A percentile compares a stretch with the other conserved stretches of the same genome.
These are phyloP conservation scores for Lentinus brumalis DNA, from an alignment of 768 basidiomycete genomes.

Conservation along the genomic window DNA sequence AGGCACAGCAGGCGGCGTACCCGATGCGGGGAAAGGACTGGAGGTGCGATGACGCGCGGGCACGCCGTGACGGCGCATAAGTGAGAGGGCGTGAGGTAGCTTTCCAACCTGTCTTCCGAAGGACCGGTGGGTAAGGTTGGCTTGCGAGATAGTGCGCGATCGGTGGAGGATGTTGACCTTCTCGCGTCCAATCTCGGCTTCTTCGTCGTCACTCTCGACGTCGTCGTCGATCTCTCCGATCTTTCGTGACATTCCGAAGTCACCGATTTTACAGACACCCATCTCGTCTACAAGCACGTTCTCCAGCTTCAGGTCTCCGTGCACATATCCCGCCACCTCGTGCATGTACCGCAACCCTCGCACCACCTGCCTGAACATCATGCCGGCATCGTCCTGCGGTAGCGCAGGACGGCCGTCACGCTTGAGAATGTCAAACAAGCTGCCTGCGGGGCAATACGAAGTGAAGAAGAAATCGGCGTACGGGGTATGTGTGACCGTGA, in stretches of 20 bases:
- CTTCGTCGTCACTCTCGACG: slow-evolving; percentile 31
- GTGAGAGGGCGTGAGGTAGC: slow-evolving; percentile 35
- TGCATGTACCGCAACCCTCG: slow-evolving; percentile 84
- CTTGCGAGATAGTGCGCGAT: slow-evolving; percentile 8
- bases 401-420: slow-evolving; percentile 68
- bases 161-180: background rate
- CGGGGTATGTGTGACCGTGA: slow-evolving; percentile 57
- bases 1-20: slow-evolving; percentile 32
- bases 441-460: slow-evolving; percentile 81
- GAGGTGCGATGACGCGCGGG: slow-evolving; percentile 52
- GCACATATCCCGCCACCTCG: slow-evolving; percentile 72
- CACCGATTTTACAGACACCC: slow-evolving; percentile 82
- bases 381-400: slow-evolving; percentile 76
- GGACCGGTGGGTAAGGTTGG: slow-evolving; percentile 24
- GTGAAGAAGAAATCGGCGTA: slow-evolving; percentile 82
- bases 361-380: slow-evolving; percentile 86
- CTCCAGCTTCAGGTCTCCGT: slow-evolving; percentile 96
- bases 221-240: slow-evolving; percentile 51
- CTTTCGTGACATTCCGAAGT: slow-evolving; percentile 80
- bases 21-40: slow-evolving; percentile 38
- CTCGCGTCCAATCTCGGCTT: background rate
- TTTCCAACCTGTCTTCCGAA: slow-evolving; percentile 23
- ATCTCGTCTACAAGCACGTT: slow-evolving; percentile 92
- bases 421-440: slow-evolving; percentile 80
- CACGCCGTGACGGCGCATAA: slow-evolving; percentile 41